These are phyloP conservation scores for Eucalyptus regnans DNA, from an alignment of 345 rosid genomes.

Conservation along the genomic window DNA sequence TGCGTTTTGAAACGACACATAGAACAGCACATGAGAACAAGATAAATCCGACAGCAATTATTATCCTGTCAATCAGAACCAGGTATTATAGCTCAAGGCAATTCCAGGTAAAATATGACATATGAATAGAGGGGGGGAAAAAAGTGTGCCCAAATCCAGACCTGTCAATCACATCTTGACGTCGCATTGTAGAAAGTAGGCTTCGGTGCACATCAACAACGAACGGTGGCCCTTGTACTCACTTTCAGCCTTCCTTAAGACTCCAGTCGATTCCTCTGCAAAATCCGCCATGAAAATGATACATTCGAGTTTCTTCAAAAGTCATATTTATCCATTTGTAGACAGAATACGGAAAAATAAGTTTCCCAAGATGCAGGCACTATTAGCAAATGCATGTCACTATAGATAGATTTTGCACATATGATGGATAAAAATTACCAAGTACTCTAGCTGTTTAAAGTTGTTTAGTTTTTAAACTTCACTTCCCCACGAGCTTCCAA, in stretches of 20 bases:
- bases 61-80: constrained; percentile 26
- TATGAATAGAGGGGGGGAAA: not conserved
- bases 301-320: not conserved
- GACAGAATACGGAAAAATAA: not conserved
- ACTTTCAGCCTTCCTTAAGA: constrained; percentile 68
- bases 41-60: constrained; percentile 46
- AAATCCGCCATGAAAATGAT: not conserved
- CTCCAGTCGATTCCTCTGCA: constrained; percentile 79
- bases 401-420: not conserved
- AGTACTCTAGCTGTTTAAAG: not conserved
- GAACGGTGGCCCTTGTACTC: constrained; percentile 92
- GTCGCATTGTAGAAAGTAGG: constrained; percentile 80
- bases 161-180: constrained; percentile 86
- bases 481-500: not conserved
- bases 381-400: not conserved
- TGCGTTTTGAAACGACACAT: constrained; percentile 82
- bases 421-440: not conserved
- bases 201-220: constrained; percentile 63
- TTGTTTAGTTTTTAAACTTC: not conserved
- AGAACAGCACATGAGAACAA: constrained; percentile 67
- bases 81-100: not conserved
- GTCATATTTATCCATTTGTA: not conserved
- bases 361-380: not conserved
- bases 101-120: not conserved
- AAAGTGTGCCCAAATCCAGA: not conserved